Percentiles rank a stretch among this genome's conserved stretches.
Conservation (phyloP, 2,329 filamentous ascomycete genomes). For the Thelonectria discophora region DNA sequence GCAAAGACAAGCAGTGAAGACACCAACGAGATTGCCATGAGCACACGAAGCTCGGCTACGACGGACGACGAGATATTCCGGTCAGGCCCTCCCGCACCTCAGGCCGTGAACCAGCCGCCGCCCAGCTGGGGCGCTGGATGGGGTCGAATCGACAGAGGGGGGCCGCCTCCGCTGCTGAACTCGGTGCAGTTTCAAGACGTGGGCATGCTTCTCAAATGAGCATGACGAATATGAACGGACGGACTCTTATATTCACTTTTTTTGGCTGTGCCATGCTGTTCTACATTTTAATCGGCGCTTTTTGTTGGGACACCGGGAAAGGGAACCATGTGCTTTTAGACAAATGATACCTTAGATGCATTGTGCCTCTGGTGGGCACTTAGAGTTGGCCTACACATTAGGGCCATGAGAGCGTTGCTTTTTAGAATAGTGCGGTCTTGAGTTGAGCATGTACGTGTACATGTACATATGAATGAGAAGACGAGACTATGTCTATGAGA, state of each 20-base stretch:
- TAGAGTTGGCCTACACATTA: conserved; percentile 9
- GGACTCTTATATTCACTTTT: conserved; percentile 20
- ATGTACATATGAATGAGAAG: conserved; percentile 25
- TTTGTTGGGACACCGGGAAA: conserved; percentile 26
- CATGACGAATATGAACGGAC: conserved; percentile 6
- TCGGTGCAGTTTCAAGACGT: conserved; percentile 48
- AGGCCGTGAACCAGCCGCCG: conserved; percentile 26
- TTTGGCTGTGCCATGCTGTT: conserved; percentile 27
- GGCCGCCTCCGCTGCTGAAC: conserved; percentile 40
- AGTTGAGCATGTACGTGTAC: conserved; percentile 16
- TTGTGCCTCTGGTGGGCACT: conserved; percentile 25
- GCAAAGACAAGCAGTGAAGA: conserved; percentile 41
- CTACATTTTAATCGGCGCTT: conserved; percentile 38
- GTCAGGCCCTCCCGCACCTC: conserved; percentile 24
- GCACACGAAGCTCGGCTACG: conserved; percentile 43
- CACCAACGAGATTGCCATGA: conserved; percentile 47
- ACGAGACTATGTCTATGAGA: background rate
- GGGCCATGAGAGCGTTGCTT: background rate
- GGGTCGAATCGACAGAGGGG: conserved; percentile 44
- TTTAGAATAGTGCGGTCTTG: background rate
- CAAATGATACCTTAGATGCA: conserved; percentile 44
- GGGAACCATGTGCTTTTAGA: conserved; percentile 36
- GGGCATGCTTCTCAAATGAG: conserved; percentile 39
- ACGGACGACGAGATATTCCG: conserved; percentile 39
- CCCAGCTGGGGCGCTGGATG: conserved; percentile 46